A percentile compares a stretch with the other conserved stretches of the same genome.
Evolutionary conservation across 805 yeast species (phyloP).

Genomic region (Hanseniaspora guilliermondii): DNA sequence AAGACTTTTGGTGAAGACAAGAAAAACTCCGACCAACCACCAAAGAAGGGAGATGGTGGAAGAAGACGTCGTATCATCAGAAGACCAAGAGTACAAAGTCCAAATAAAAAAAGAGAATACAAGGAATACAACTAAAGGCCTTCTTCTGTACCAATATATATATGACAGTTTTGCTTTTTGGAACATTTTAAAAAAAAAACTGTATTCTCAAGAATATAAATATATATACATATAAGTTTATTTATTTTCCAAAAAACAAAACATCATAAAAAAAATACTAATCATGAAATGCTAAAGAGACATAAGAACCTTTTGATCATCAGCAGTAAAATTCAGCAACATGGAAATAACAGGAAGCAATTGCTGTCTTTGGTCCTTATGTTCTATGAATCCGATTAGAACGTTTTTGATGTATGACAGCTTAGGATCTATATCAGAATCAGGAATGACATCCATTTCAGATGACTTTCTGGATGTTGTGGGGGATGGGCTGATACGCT

Average conservation of each 20-base stretch:
- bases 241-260: no score
- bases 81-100: background rate
- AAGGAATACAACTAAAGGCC: background rate
- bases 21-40: background rate
- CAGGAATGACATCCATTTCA: background rate
- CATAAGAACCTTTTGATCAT: constrained; percentile 55
- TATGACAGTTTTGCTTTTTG: background rate
- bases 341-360: constrained; percentile 76
- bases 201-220: no score
- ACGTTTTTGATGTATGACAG: constrained; percentile 80
- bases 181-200: background rate
- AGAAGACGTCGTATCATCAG: background rate
- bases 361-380: constrained; percentile 77
- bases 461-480: background rate
- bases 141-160: background rate
- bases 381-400: constrained; percentile 80
- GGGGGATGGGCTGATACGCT: background rate
- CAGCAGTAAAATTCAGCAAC: constrained; percentile 51
- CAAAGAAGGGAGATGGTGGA: background rate
- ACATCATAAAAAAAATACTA: background rate
- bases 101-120: background rate
- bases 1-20: constrained; percentile 18
- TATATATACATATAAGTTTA: no score
- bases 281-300: constrained; percentile 29
- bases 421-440: constrained; percentile 29